Percentiles rank a stretch among this genome's conserved stretches.
Conservation (phyloP, 768 basidiomycete genomes). For the Lentinula edodes region DNA sequence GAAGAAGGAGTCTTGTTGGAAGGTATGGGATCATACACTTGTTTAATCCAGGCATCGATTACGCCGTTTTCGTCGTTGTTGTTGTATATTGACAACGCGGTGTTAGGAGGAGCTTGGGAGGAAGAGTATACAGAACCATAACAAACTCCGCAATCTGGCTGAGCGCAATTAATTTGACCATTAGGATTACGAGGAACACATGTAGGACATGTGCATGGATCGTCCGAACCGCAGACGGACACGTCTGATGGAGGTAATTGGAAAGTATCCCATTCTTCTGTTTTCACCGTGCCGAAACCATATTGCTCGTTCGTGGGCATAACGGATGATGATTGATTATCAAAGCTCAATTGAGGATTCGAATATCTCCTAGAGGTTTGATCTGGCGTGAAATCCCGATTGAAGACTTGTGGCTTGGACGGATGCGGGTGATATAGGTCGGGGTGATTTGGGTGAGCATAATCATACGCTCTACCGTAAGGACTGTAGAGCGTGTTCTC, state of each 20-base stretch:
- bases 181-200: slow-evolving; percentile 24
- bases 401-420: slow-evolving; percentile 5
- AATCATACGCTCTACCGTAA: slow-evolving; percentile 65
- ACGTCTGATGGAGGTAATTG: background rate
- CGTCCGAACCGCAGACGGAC: slow-evolving; percentile 35
- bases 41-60: slow-evolving; percentile 63
- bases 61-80: slow-evolving; percentile 8
- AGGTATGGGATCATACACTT: slow-evolving; percentile 13
- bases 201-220: slow-evolving; percentile 37
- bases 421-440: slow-evolving; percentile 8
- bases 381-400: slow-evolving; percentile 8
- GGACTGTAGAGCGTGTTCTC: slow-evolving; percentile 41
- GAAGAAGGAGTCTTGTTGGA: background rate
- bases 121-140: slow-evolving; percentile 54
- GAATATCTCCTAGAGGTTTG: background rate
- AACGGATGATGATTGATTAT: background rate
- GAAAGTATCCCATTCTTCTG: slow-evolving; percentile 2
- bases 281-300: background rate
- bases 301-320: background rate
- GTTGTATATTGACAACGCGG: slow-evolving; percentile 25
- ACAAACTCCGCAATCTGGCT: slow-evolving; percentile 41
- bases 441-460: slow-evolving; percentile 23
- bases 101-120: slow-evolving; percentile 28
- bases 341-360: background rate
- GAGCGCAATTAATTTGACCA: slow-evolving; percentile 29